Conservation (phyloP, 2,329 filamentous ascomycete genomes). For the Fusarium armeniacum region DNA sequence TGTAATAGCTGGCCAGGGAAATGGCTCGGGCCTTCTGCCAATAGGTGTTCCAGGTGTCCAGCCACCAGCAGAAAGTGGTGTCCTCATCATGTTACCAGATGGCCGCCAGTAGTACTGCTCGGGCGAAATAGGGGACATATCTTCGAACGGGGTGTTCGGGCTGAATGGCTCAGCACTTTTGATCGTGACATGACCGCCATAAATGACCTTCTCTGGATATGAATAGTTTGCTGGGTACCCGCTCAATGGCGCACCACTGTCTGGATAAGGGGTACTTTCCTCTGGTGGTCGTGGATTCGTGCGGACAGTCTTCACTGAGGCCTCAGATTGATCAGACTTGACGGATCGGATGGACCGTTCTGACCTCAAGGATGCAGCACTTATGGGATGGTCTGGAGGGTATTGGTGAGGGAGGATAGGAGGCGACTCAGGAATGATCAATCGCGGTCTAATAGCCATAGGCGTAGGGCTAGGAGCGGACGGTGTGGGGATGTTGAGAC, state of each 20-base stretch:
- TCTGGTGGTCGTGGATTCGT: conserved; percentile 51
- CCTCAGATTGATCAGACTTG: conserved; percentile 42
- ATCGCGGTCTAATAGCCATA: conserved; percentile 47
- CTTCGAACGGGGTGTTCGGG: conserved; percentile 42
- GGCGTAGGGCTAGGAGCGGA: conserved; percentile 55
- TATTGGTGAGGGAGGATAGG: conserved; percentile 18
- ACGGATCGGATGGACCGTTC: conserved; percentile 42
- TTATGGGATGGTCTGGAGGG: conserved; percentile 20
- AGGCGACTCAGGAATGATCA: conserved; percentile 49
- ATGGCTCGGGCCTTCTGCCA: conserved; percentile 40
- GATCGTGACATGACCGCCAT: conserved; percentile 42
- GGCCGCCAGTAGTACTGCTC: conserved; percentile 43
- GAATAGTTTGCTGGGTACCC: conserved; percentile 41
- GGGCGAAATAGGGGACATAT: conserved; percentile 34
- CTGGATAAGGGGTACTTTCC: conserved; percentile 52
- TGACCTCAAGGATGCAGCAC: conserved; percentile 43
- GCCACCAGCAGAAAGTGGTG: conserved; percentile 21
- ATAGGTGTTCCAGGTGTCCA: conserved; percentile 35
- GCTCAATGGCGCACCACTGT: conserved; percentile 40
- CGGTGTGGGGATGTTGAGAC: conserved; percentile 49
- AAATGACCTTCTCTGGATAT: conserved; percentile 33
- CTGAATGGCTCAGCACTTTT: conserved; percentile 18
- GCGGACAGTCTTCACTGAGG: conserved; percentile 42
- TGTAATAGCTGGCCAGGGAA: conserved; percentile 41
- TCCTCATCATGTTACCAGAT: conserved; percentile 30